Conservation (phyloP, 2,329 filamentous ascomycete species). For the Emydomyces testavorans region DNA sequence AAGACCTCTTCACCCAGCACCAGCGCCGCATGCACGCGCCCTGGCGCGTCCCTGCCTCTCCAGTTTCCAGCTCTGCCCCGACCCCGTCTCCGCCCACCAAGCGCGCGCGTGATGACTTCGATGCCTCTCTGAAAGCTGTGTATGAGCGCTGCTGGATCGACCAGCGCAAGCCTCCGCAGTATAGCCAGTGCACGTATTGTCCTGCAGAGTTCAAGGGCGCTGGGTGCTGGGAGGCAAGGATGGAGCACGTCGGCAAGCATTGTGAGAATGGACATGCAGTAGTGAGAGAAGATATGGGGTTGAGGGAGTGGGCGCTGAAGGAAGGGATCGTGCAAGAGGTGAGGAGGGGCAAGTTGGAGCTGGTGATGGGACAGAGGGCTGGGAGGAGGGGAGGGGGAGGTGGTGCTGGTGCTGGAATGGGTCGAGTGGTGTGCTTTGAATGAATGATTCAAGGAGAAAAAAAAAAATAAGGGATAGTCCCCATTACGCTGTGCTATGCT, state of each 20-base stretch:
- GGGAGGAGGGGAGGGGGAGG: neutral
- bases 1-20: constrained; percentile 84
- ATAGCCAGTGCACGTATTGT: constrained; percentile 54
- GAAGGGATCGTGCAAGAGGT: constrained; percentile 23
- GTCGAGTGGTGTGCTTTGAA: constrained; percentile 2
- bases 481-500: too few species aligned
- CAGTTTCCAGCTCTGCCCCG: constrained; percentile 8
- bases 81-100: constrained; percentile 22
- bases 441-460: neutral
- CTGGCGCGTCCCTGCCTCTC: constrained; percentile 31
- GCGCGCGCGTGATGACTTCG: constrained; percentile 31
- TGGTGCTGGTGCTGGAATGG: neutral
- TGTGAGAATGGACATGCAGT: constrained; percentile 48
- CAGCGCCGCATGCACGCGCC: constrained; percentile 71
- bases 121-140: constrained; percentile 45
- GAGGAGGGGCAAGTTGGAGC: constrained; percentile 1
- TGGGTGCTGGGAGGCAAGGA: constrained; percentile 63
- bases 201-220: constrained; percentile 46
- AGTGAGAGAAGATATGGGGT: constrained; percentile 31
- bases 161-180: constrained; percentile 51
- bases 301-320: constrained; percentile 31
- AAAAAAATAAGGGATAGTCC: too few species aligned
- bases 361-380: neutral
- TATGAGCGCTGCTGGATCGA: constrained; percentile 48
- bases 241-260: constrained; percentile 80